Conservation (phyloP, 2,329 filamentous ascomycete species). For the Ophiocordyceps camponoti-rufipedis region DNA sequence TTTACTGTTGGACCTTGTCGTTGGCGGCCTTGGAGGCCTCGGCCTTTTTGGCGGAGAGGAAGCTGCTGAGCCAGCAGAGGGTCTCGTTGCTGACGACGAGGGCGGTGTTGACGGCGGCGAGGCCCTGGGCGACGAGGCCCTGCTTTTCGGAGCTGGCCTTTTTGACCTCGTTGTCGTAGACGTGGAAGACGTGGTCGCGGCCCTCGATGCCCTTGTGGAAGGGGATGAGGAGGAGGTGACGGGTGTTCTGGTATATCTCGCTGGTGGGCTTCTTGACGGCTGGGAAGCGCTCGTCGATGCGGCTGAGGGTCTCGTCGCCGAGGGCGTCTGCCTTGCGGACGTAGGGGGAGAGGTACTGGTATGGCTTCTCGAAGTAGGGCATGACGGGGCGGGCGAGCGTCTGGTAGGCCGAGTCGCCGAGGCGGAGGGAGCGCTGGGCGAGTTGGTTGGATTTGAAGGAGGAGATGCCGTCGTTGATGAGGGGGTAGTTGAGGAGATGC, state of each 20-base stretch:
- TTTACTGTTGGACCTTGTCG: conserved; percentile 29
- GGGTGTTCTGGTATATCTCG: conserved; percentile 48
- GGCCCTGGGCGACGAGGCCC: conserved; percentile 46
- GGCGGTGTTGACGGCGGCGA: conserved; percentile 50
- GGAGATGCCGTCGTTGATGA: conserved; percentile 61
- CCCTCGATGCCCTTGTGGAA: conserved; percentile 41
- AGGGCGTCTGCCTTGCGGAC: conserved; percentile 64
- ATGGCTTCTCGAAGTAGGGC: conserved; percentile 53
- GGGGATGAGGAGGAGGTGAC: conserved; percentile 42
- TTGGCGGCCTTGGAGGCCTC: conserved; percentile 35
- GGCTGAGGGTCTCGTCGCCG: conserved; percentile 51
- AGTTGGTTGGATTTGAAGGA: conserved; percentile 68
- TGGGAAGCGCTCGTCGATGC: conserved; percentile 54
- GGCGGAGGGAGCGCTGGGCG: conserved; percentile 63
- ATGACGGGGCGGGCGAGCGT: conserved; percentile 61
- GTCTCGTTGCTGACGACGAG: conserved; percentile 50
- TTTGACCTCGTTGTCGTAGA: conserved; percentile 41
- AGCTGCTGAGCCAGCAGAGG: conserved; percentile 38
- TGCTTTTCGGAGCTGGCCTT: conserved; percentile 36
- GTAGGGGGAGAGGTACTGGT: conserved; percentile 71
- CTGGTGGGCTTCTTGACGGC: conserved; percentile 57
- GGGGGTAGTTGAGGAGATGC: conserved; percentile 73
- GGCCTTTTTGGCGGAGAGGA: conserved; percentile 43
- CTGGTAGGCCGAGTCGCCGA: conserved; percentile 58
- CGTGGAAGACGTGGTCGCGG: conserved; percentile 39